Percentiles rank a stretch among this genome's conserved stretches.
phyloP scores from a whole-genome alignment of 2,329 filamentous ascomycete species.

The Beauveria bassiana region DNA sequence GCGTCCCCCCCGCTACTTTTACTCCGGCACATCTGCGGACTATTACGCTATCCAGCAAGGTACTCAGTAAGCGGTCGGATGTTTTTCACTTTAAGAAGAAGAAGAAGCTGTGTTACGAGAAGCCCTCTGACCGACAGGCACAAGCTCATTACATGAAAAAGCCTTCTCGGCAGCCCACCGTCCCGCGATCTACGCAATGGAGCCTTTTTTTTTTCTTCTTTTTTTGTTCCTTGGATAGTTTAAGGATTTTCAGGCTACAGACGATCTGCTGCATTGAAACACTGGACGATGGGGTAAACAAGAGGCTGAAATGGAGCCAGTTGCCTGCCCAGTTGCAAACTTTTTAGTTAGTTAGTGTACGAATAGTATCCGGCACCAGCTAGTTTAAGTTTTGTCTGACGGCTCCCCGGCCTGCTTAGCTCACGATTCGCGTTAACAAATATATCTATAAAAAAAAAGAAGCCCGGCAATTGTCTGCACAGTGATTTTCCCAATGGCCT shows the following conservation, averaged over 20 bases:
- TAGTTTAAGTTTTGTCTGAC: not conserved
- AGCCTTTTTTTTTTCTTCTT: not conserved
- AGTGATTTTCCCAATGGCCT: no score
- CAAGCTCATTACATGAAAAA: no score
- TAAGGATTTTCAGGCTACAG: not conserved
- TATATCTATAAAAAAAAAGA: no score
- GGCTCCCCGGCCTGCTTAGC: not conserved
- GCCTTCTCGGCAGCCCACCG: not conserved
- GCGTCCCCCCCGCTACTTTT: not conserved
- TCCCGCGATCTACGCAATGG: constrained; percentile 3
- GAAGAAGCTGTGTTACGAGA: not conserved
- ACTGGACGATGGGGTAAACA: constrained; percentile 3
- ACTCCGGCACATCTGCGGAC: no score
- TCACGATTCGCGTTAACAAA: not conserved
- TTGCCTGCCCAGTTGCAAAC: not conserved
- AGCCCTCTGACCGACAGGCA: not conserved
- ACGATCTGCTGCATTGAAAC: constrained; percentile 10
- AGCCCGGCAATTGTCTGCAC: no score
- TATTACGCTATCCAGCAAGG: not conserved
- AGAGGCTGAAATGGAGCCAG: not conserved
- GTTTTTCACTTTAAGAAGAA: no score
- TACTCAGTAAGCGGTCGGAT: not conserved
- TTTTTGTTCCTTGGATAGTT: not conserved
- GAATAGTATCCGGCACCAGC: not conserved
- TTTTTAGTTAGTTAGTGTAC: no score